Evolutionary conservation across 2,329 filamentous ascomycete genomes (phyloP).

Genomic region (Colletotrichum lupini): DNA sequence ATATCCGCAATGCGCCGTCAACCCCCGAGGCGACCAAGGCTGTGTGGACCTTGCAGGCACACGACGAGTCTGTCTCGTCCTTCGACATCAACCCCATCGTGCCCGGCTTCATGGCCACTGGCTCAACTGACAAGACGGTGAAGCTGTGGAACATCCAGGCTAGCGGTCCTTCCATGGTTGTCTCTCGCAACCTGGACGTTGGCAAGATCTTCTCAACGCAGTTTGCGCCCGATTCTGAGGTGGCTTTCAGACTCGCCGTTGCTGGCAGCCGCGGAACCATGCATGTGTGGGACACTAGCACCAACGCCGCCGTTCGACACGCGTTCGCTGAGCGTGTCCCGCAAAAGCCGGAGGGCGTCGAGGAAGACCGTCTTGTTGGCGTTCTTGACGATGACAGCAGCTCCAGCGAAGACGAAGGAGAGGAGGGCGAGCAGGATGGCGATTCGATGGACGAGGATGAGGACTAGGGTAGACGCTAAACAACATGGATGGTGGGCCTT

Average conservation of each 20-base stretch:
- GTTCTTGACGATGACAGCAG: conserved; percentile 76
- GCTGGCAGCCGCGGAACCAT: conserved; percentile 94
- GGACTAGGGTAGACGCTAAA: conserved; percentile 6
- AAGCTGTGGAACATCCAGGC: conserved; percentile 95
- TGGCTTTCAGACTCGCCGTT: conserved; percentile 91
- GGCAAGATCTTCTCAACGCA: conserved; percentile 93
- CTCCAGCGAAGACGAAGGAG: conserved; percentile 71
- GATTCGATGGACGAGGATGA: conserved; percentile 70
- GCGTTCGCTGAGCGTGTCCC: conserved; percentile 79
- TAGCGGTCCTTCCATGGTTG: conserved; percentile 87
- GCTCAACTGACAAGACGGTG: conserved; percentile 92
- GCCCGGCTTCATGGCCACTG: conserved; percentile 92
- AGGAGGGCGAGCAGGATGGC: conserved; percentile 53
- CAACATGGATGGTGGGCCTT: neutral
- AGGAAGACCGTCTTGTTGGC: conserved; percentile 82
- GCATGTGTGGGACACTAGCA: conserved; percentile 96
- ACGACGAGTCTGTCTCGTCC: conserved; percentile 89
- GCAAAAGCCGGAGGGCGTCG: conserved; percentile 65
- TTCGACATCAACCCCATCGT: conserved; percentile 93
- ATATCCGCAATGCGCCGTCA: conserved; percentile 80
- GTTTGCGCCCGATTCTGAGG: conserved; percentile 90
- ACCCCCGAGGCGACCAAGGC: conserved; percentile 82
- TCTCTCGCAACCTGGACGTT: conserved; percentile 90
- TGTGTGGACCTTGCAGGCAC: conserved; percentile 94
- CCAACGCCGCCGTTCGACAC: conserved; percentile 86